Evolutionary conservation across 2,329 filamentous ascomycete species (phyloP).

Genomic region (Scytalidium sp.): DNA sequence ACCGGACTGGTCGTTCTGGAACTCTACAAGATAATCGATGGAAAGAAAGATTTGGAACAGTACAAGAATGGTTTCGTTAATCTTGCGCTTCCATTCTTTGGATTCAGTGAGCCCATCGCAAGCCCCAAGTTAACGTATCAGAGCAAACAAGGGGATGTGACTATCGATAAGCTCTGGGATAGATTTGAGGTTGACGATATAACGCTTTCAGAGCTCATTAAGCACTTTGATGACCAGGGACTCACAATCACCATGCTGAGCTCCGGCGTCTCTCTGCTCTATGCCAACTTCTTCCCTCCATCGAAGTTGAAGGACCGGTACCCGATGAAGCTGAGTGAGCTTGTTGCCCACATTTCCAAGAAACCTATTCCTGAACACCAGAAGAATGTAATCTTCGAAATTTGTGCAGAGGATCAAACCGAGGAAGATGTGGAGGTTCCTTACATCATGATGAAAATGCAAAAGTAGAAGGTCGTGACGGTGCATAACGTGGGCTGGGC

Average conservation of each 20-base stretch:
- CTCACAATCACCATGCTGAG: slow-evolving; percentile 88
- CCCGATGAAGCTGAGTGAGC: slow-evolving; percentile 78
- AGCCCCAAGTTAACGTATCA: slow-evolving; percentile 91
- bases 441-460: slow-evolving; percentile 81
- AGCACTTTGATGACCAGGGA: slow-evolving; percentile 77
- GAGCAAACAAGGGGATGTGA: slow-evolving; percentile 74
- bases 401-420: slow-evolving; percentile 83
- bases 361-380: slow-evolving; percentile 88
- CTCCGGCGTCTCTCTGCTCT: slow-evolving; percentile 93
- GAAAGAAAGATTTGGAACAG: slow-evolving; percentile 94
- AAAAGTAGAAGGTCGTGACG: slow-evolving; percentile 13
- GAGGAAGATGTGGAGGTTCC: slow-evolving; percentile 97
- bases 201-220: slow-evolving; percentile 78
- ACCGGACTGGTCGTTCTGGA: slow-evolving; percentile 92
- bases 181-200: slow-evolving; percentile 89
- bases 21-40: slow-evolving; percentile 94
- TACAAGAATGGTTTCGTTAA: slow-evolving; percentile 99
- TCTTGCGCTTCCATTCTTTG: slow-evolving; percentile 93
- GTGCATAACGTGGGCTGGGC: background rate
- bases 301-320: slow-evolving; percentile 77
- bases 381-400: slow-evolving; percentile 94
- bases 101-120: slow-evolving; percentile 94
- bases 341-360: slow-evolving; percentile 87
- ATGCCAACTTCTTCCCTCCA: slow-evolving; percentile 86
- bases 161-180: slow-evolving; percentile 96